Conservation (phyloP, 148 eudicot species). For the Chenopodium quinoa region DNA sequence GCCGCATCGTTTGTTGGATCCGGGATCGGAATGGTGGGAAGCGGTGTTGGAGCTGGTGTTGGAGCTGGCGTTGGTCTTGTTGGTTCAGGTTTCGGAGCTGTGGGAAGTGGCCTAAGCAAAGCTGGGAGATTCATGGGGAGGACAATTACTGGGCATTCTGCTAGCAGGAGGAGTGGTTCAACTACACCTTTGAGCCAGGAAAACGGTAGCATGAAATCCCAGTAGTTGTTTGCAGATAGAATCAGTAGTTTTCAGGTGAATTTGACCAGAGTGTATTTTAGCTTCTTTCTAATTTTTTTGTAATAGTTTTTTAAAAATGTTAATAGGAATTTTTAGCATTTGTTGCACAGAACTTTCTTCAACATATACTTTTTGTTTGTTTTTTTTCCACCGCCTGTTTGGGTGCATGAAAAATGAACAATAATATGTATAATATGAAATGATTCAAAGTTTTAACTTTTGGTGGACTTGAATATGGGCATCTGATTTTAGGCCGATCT, state of each 20-base stretch:
- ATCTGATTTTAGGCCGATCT: no score
- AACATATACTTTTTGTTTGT: neutral
- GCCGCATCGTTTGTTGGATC: conserved; percentile 66
- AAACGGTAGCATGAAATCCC: conserved; percentile 59
- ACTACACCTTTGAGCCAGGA: conserved; percentile 61
- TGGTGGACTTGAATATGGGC: neutral
- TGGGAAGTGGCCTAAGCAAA: conserved; percentile 72
- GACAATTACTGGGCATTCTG: conserved; percentile 61
- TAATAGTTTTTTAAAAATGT: neutral
- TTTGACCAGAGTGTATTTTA: conserved; percentile 11
- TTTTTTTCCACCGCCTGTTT: neutral
- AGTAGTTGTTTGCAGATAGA: conserved; percentile 5
- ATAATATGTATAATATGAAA: neutral
- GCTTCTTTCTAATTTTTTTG: neutral
- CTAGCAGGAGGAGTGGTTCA: conserved; percentile 51
- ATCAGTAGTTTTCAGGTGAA: neutral
- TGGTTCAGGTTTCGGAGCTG: conserved; percentile 72
- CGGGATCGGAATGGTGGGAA: conserved; percentile 62
- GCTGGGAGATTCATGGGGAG: conserved; percentile 95
- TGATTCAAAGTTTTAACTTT: neutral
- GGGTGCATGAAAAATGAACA: neutral
- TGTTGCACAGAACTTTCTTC: conserved; percentile 16
- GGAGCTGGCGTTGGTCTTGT: conserved; percentile 69
- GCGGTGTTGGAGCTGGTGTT: conserved; percentile 67
- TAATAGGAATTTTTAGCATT: neutral